Evolutionary conservation across 257 asterid species (phyloP).

Genomic region (Parsonsia alboflavescens): DNA sequence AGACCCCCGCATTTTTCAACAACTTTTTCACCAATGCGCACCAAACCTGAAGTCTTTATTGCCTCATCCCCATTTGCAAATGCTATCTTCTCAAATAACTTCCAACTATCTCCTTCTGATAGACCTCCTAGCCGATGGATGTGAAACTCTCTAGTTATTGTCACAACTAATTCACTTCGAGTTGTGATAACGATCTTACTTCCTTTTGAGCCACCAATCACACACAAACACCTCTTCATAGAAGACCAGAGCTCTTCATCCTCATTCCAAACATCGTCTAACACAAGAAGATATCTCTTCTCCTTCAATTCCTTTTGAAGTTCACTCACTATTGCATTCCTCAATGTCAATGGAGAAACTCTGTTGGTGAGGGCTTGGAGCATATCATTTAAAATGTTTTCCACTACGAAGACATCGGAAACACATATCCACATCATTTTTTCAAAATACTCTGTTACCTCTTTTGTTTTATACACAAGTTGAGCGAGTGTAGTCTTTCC

Average conservation of each 20-base stretch:
- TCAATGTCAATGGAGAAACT: too few species aligned
- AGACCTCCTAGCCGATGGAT: too few species aligned
- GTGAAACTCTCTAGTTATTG: conserved; percentile 3
- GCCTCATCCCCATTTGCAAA: conserved; percentile 16
- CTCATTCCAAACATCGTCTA: conserved; percentile 29
- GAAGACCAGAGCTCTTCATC: conserved; percentile 15
- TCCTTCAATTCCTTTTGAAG: neutral
- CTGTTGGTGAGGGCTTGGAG: too few species aligned
- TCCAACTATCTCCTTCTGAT: too few species aligned
- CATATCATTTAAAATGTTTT: too few species aligned
- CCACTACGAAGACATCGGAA: conserved; percentile 7
- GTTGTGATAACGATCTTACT: conserved; percentile 20
- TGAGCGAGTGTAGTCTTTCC: conserved; percentile 30
- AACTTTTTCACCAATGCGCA: too few species aligned
- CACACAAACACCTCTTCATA: conserved; percentile 6
- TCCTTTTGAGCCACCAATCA: neutral
- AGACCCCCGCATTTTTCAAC: too few species aligned
- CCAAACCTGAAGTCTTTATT: too few species aligned
- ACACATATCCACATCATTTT: conserved; percentile 22
- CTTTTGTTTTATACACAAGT: neutral
- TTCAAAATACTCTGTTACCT: neutral
- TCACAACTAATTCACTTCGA: conserved; percentile 16
- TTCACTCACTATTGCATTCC: conserved; percentile 1
- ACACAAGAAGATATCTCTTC: conserved; percentile 13
- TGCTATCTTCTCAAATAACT: conserved; percentile 22